Percentiles rank a stretch among this genome's conserved stretches.
phyloP scores from a whole-genome alignment of 495 filamentous ascomycete genomes.

The Lepraria neglecta region DNA sequence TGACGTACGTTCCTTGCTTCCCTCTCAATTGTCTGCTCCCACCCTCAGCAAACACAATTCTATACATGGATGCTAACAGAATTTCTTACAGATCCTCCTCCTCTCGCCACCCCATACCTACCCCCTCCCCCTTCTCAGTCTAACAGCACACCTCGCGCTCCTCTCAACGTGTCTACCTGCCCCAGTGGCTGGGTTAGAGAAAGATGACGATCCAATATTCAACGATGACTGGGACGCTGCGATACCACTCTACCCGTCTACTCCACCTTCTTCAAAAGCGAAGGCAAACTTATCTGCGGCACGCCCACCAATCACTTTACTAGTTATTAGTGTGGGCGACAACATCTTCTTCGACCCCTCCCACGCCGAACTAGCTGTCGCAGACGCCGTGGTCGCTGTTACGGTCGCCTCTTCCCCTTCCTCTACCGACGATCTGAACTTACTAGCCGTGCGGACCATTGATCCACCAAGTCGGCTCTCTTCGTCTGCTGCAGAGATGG shows the following conservation, averaged over 20 bases:
- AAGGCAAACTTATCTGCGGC: conserved; percentile 16
- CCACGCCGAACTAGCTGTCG: conserved; percentile 84
- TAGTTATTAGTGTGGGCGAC: conserved; percentile 77
- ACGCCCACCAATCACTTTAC: conserved; percentile 76
- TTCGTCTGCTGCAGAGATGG: conserved; percentile 45
- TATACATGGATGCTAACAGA: not conserved
- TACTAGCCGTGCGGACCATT: conserved; percentile 61
- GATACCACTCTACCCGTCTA: conserved; percentile 63
- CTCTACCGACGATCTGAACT: conserved; percentile 31
- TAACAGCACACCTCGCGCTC: conserved; percentile 94
- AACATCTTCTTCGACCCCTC: conserved; percentile 93
- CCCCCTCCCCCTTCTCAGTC: conserved; percentile 82
- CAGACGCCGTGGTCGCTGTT: conserved; percentile 77
- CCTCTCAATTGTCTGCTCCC: conserved; percentile 10
- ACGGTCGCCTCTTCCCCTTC: conserved; percentile 47
- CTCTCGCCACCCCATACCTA: conserved; percentile 81
- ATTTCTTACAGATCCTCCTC: conserved; percentile 64
- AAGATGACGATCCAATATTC: conserved; percentile 93
- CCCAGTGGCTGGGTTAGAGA: conserved; percentile 59
- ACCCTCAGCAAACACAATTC: too few relatives aligned
- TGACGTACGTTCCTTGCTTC: conserved; percentile 58
- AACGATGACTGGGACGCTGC: conserved; percentile 95
- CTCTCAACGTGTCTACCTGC: conserved; percentile 77
- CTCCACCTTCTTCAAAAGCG: not conserved
- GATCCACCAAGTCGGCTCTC: conserved; percentile 67